Conservation (phyloP, 2,329 filamentous ascomycete species). For the Calonectria montana region DNA sequence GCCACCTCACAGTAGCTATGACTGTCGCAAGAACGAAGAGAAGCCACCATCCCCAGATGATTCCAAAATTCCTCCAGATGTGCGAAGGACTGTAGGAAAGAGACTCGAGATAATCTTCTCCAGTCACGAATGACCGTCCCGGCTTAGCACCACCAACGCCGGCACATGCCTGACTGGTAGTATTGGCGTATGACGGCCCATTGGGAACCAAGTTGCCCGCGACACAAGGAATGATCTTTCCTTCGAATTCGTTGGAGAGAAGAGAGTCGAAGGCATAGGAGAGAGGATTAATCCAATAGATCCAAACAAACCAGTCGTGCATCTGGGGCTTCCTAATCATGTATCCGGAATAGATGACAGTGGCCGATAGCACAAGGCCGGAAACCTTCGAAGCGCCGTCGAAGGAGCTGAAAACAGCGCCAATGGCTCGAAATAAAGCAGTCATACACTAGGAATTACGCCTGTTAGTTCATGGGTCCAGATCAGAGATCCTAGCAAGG, state of each 20-base stretch:
- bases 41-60: constrained; percentile 26
- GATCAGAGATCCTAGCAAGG: too few relatives aligned
- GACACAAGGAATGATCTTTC: constrained; percentile 61
- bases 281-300: constrained; percentile 73
- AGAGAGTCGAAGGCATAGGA: constrained; percentile 74
- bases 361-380: constrained; percentile 66
- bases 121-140: constrained; percentile 52
- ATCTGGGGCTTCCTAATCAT: constrained; percentile 67
- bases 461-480: constrained; percentile 33
- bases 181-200: constrained; percentile 37
- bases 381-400: constrained; percentile 51
- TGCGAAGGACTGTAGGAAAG: constrained; percentile 58
- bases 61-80: constrained; percentile 38
- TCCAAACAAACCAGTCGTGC: constrained; percentile 73
- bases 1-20: constrained; percentile 22
- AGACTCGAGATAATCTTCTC: constrained; percentile 63
- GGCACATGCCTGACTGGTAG: neutral
- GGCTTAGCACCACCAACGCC: neutral
- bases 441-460: constrained; percentile 57
- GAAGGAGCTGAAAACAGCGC: constrained; percentile 57
- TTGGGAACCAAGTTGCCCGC: constrained; percentile 59
- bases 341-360: constrained; percentile 76
- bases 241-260: constrained; percentile 65
- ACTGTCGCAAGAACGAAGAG: constrained; percentile 31
- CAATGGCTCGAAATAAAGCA: constrained; percentile 59